Evolutionary conservation across 257 asterid species (phyloP), one percentile per base, ranked within the genome.

Genomic region (Pogostemon cablin): DNA sequence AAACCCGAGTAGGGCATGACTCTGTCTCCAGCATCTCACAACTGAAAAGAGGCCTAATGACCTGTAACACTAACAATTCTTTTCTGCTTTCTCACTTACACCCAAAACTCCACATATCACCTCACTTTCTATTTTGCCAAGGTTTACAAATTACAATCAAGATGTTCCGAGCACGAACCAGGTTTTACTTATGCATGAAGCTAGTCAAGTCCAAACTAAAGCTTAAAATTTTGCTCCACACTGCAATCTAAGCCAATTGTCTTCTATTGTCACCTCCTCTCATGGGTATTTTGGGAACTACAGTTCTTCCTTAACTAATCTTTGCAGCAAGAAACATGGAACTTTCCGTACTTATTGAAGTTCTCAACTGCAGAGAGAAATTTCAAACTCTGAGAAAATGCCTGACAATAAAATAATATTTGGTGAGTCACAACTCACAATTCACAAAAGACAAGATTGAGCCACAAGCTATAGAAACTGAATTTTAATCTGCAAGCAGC

Each of bases 1-100:
- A 79, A 63, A 84, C 80, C 75, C 98, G 78, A 5, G 97, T 71
- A 56, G 95, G 82, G 83, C 81, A 87, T n/a, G 86, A 80, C 76
- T 83, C 90, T 7, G 85, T 75, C 76, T 79, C 92, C 83, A 90
- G 67, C 97, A 90, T 88, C 81, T 83, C 81, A 41, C 69, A 60
- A 55, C 60, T 46, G 7, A 72, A 65, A 71, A 81, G 54, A 81
- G 46, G 73, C 75, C 62, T 75, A 77, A 62, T 41, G 3, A 74
- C 68, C 62, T 50, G 65, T 40, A 42, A 49, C 8, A 47, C 72
- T 10, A 59, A 42, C 60, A 62, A 38, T 65, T 3, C 55, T 56
- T 59, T 54, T 67, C 69, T 62, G 57, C 9, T 56, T n/a, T 41
- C 63, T 68, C 54, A 55, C 70, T 42, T 40, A 55, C 69, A 69